Percentiles rank a stretch among this genome's conserved stretches.
Evolutionary conservation across 2,329 filamentous ascomycete genomes (phyloP).

Genomic region (Neopestalotiopsis sp.): DNA sequence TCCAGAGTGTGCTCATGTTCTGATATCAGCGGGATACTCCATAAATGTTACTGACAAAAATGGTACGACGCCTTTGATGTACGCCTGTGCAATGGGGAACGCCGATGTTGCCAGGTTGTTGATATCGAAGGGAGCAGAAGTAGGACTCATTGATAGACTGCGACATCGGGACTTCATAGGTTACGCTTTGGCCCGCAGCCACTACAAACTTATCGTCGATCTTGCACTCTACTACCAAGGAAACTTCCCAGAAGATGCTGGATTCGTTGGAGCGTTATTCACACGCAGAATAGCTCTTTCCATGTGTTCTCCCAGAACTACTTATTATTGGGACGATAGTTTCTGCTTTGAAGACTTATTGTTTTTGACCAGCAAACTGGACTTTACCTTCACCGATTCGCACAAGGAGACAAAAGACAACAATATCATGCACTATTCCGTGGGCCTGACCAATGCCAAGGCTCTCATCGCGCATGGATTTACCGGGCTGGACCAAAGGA

Average conservation of each 20-base stretch:
- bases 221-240: background rate
- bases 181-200: background rate
- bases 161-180: background rate
- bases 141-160: too few relatives aligned
- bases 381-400: background rate
- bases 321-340: background rate
- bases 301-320: background rate
- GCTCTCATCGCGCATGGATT: background rate
- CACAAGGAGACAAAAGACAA: background rate
- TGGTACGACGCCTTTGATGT: background rate
- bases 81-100: background rate
- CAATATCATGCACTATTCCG: background rate
- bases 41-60: background rate
- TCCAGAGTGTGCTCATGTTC: background rate
- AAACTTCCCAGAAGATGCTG: background rate
- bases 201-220: background rate
- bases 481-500: background rate
- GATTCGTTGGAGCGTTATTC: background rate
- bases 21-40: background rate
- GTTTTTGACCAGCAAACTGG: background rate
- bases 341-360: background rate
- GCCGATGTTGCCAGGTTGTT: background rate
- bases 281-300: background rate
- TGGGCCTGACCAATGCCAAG: background rate
- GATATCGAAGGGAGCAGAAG: background rate